Conservation (phyloP, 2,329 filamentous ascomycete genomes). For the Nakataea oryzae region DNA sequence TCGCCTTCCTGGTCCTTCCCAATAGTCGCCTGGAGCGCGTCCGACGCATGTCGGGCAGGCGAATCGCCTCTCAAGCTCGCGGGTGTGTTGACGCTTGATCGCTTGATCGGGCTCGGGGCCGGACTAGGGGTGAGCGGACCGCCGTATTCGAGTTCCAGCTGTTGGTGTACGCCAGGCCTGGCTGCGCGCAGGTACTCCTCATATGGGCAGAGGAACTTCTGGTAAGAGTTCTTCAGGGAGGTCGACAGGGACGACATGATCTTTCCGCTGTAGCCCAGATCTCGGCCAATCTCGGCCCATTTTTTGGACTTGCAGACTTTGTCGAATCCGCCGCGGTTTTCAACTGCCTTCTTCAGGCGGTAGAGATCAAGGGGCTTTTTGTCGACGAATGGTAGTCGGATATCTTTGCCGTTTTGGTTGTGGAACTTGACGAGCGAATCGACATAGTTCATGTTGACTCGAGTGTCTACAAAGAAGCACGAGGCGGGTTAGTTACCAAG, state of each 20-base stretch:
- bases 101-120: conserved; percentile 60
- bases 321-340: conserved; percentile 88
- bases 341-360: conserved; percentile 92
- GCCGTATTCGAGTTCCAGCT: conserved; percentile 85
- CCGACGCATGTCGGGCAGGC: conserved; percentile 48
- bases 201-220: conserved; percentile 93
- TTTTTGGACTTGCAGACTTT: conserved; percentile 97
- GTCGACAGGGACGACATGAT: conserved; percentile 99
- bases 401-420: conserved; percentile 88
- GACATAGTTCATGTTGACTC: conserved; percentile 90
- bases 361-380: conserved; percentile 95
- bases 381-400: conserved; percentile 91
- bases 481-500: background rate
- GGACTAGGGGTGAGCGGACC: conserved; percentile 76
- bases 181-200: conserved; percentile 87
- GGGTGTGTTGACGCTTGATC: conserved; percentile 49
- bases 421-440: conserved; percentile 94
- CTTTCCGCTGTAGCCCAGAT: conserved; percentile 95
- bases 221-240: conserved; percentile 95
- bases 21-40: conserved; percentile 38
- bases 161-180: conserved; percentile 93
- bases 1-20: conserved; percentile 17
- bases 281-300: conserved; percentile 96
- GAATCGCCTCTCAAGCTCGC: conserved; percentile 53
- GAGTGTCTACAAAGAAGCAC: conserved; percentile 54